Base-by-base conservation (phyloP, 441 rosid species). In the Mallotus repandus region DNA sequence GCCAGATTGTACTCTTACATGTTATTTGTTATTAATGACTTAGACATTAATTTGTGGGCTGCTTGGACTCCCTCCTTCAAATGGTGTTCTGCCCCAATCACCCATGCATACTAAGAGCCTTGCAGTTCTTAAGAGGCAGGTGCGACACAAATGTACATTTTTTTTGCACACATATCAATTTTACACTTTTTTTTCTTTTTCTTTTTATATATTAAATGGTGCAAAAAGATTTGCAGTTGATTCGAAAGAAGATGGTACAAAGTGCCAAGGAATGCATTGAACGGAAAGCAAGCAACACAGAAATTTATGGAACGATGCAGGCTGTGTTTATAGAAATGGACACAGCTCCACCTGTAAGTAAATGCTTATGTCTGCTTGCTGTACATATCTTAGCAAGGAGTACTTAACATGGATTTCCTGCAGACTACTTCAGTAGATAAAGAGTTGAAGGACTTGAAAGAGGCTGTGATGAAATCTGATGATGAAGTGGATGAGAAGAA, bases 71-170 rank as follows among this genome's bases (percentile, higher is more conserved):
- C 97, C 97, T 67, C 99, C 97, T 71, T 88, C 97, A 43, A 92
- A 95, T 55, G 98, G 96, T 50, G 98, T 92, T 70, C 88, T 91
- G 59, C 99, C 97, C 9, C 97, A 91, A 70, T 92, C 98, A 49
- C 96, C 98, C 50, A 89, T 91, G 98, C 98, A 95, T 81, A 89
- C 98, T 18, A 92, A 89, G 86, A 91, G 96, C 49, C 94, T 89
- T 80, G 90, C 94, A 45, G 87, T 86, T 81, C 92, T 91, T 67
- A 95, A 83, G 83, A 87, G 66, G 70, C 99, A 90, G 95, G 97
- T 90, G 21, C 21, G 80, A n/a, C 66, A 25, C 46, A 6, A 19
- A 55, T 57, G 45, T 15, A 57, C 14, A 60, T 41, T 48, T 71
- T 16, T 59, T 66, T 70, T 45, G n/a, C 53, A 48, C 59, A 22